phyloP scores from a whole-genome alignment of 495 filamentous ascomycete species.

The Tricharina praecox region DNA sequence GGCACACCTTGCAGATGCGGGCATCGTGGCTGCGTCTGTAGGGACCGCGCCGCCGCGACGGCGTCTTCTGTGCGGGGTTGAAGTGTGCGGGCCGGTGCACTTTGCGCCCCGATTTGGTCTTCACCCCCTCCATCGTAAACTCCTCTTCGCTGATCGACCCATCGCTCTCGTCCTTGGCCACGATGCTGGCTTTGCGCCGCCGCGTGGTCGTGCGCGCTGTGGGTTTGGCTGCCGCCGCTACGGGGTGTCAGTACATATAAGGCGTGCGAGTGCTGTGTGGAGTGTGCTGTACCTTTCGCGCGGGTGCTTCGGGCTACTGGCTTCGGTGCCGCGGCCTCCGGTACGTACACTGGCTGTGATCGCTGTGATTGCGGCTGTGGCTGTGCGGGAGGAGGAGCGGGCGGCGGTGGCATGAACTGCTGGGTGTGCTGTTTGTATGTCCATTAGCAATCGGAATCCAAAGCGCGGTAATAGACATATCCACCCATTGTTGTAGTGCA shows the following conservation, averaged over 20 bases:
- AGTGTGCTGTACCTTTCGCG: not conserved
- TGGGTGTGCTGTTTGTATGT: constrained; percentile 4
- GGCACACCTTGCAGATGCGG: constrained; percentile 57
- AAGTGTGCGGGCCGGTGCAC: constrained; percentile 59
- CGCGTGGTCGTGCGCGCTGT: constrained; percentile 6
- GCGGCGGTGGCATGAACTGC: not conserved
- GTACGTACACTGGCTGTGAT: too few species aligned
- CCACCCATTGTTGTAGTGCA: constrained; percentile 5
- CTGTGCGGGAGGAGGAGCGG: not conserved
- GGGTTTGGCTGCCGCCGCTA: not conserved
- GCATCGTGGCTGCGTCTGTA: constrained; percentile 26
- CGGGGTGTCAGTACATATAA: constrained; percentile 1
- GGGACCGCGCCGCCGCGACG: constrained; percentile 30
- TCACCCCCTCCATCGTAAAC: constrained; percentile 29
- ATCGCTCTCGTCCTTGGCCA: constrained; percentile 22
- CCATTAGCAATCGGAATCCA: not conserved
- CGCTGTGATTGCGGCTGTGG: not conserved
- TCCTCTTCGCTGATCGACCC: constrained; percentile 19
- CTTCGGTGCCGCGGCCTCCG: too few species aligned
- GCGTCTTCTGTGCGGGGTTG: constrained; percentile 42
- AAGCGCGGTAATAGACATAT: constrained; percentile 3
- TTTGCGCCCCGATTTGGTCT: constrained; percentile 69
- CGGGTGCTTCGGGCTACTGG: constrained; percentile 10
- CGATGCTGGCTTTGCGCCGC: constrained; percentile 15
- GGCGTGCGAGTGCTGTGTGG: not conserved